Evolutionary conservation across 352 stramenopile genomes (phyloP).

Genomic region (Phytophthora megakarya): DNA sequence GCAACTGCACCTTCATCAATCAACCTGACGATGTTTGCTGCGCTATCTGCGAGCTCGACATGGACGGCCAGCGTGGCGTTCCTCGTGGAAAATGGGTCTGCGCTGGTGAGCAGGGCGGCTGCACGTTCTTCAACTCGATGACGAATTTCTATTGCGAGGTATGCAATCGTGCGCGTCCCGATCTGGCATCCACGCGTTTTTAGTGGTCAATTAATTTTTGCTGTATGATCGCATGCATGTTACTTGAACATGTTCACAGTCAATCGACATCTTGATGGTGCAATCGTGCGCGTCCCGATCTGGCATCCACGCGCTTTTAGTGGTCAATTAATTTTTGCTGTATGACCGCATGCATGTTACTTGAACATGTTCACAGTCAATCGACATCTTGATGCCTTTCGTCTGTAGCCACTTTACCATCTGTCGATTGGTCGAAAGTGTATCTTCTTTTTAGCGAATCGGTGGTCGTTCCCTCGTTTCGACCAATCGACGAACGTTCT

Average conservation of each 20-base stretch:
- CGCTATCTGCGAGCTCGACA: constrained; percentile 83
- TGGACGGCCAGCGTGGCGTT: constrained; percentile 77
- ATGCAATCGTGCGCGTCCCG: constrained; percentile 82
- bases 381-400: constrained; percentile 8
- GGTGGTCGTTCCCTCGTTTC: constrained; percentile 1
- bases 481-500: constrained; percentile 25
- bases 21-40: constrained; percentile 70
- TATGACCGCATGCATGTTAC: constrained; percentile 4
- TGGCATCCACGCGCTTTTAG: constrained; percentile 78
- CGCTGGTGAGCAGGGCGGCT: constrained; percentile 80
- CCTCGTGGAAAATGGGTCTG: constrained; percentile 88
- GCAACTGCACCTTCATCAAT: constrained; percentile 90
- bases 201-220: too few species aligned
- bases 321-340: too few species aligned
- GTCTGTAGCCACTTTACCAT: constrained; percentile 6
- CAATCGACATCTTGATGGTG: constrained; percentile 38
- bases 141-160: constrained; percentile 90
- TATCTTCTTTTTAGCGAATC: constrained; percentile 25
- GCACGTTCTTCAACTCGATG: constrained; percentile 88
- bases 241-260: not conserved
- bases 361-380: not conserved
- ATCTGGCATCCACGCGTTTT: constrained; percentile 78
- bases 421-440: constrained; percentile 25
- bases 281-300: constrained; percentile 80
- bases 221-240: constrained; percentile 28